phyloP scores from a whole-genome alignment of 371 early-diverging fungal genomes.

The Mortierella sp. region DNA sequence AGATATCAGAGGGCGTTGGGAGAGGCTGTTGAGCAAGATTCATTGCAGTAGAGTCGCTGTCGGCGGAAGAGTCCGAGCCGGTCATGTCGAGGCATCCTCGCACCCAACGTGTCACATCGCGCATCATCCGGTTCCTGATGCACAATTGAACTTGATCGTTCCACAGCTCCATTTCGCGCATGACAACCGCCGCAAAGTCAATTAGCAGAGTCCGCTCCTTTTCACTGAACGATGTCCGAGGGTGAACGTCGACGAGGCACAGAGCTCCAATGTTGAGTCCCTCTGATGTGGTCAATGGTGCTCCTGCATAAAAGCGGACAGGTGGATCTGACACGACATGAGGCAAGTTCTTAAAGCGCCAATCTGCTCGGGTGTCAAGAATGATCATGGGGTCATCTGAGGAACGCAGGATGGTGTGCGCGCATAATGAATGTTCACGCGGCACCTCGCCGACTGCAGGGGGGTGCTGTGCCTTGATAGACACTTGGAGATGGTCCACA shows the following conservation, averaged over 20 bases:
- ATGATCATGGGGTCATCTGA: conserved; percentile 50
- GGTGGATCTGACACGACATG: conserved; percentile 14
- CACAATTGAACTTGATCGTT: conserved; percentile 53
- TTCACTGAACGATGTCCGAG: conserved; percentile 28
- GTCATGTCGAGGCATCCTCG: conserved; percentile 43
- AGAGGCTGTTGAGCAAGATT: conserved; percentile 2
- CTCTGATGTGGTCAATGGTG: conserved; percentile 50
- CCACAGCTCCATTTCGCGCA: conserved; percentile 58
- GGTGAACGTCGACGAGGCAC: conserved; percentile 46
- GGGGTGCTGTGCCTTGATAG: conserved; percentile 41
- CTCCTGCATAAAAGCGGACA: conserved; percentile 54
- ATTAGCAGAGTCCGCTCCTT: conserved; percentile 28
- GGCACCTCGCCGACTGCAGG: background rate
- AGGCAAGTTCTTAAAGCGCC: conserved; percentile 50
- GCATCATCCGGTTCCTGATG: conserved; percentile 53
- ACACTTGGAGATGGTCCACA: conserved; percentile 39
- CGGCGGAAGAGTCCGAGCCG: conserved; percentile 6
- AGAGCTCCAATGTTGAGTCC: conserved; percentile 52
- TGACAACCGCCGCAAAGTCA: conserved; percentile 55
- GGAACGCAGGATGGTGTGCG: conserved; percentile 48
- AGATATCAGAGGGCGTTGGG: conserved; percentile 10
- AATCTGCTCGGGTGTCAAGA: conserved; percentile 43
- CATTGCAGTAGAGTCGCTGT: conserved; percentile 1
- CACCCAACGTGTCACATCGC: conserved; percentile 51
- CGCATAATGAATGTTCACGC: conserved; percentile 42